Conservation (phyloP, 495 filamentous ascomycete genomes). For the Antarctomyces pellizariae region DNA sequence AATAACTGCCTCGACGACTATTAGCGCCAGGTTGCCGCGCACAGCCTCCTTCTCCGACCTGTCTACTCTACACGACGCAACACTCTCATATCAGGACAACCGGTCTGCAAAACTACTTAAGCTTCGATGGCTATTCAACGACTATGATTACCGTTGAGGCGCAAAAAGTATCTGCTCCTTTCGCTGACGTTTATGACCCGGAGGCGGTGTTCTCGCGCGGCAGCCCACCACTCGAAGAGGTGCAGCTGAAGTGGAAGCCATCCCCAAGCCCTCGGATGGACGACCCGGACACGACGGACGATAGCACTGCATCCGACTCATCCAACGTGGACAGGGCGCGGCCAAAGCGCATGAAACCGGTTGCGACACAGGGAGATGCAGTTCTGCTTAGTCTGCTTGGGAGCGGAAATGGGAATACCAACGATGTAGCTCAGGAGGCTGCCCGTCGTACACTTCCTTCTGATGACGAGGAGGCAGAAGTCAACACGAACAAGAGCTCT, state of each 20-base stretch:
- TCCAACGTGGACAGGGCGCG: background rate
- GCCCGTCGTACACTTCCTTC: constrained; percentile 17
- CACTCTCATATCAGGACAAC: no score
- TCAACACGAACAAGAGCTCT: constrained; percentile 5
- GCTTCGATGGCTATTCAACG: constrained; percentile 1
- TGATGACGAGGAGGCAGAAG: constrained; percentile 13
- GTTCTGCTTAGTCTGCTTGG: constrained; percentile 27
- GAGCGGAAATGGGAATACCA: no score
- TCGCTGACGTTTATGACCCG: constrained; percentile 7
- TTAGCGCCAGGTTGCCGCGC: no score
- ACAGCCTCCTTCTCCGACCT: no score
- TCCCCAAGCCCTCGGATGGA: constrained; percentile 9
- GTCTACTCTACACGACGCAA: no score
- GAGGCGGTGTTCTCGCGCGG: constrained; percentile 9
- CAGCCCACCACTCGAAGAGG: constrained; percentile 8
- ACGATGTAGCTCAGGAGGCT: constrained; percentile 21
- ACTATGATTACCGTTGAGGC: constrained; percentile 1
- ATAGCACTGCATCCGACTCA: no score
- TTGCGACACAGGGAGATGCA: constrained; percentile 24
- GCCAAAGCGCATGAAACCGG: background rate
- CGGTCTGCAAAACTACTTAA: no score
- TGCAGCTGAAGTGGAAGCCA: constrained; percentile 8
- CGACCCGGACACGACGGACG: constrained; percentile 4
- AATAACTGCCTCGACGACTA: no score
- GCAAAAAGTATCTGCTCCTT: constrained; percentile 1